phyloP scores from a whole-genome alignment of 176 grass and related monocot genomes.

The Coix lacrymajobi region DNA sequence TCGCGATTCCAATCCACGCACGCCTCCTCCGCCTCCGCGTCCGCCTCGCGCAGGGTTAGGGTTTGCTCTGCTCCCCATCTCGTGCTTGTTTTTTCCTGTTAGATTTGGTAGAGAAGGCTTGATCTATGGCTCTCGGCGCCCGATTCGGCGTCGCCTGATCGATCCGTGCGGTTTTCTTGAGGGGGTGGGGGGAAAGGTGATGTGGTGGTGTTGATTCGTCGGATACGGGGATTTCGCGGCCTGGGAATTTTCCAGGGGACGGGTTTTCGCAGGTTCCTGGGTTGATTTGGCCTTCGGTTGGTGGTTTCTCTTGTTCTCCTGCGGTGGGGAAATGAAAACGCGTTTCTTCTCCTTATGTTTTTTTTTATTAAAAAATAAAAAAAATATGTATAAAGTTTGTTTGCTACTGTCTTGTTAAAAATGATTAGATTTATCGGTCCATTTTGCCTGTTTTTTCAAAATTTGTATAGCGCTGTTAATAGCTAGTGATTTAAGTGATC shows the following conservation, averaged over 20 bases:
- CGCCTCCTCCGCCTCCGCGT: constrained; percentile 13
- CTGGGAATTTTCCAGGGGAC: not conserved
- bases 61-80: constrained; percentile 5
- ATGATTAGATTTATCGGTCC: constrained; percentile 4
- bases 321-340: not conserved
- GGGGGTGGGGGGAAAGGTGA: not conserved
- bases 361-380: not conserved
- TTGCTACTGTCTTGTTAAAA: not conserved
- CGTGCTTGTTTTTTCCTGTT: not conserved
- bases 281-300: not conserved
- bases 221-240: constrained; percentile 4
- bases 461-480: not conserved
- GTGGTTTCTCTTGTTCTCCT: not conserved
- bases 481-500: not conserved
- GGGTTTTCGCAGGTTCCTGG: not conserved
- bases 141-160: constrained; percentile 7
- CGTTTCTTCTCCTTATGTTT: not conserved
- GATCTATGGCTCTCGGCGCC: not conserved
- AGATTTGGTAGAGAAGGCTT: not conserved
- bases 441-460: not conserved
- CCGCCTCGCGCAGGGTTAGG: constrained; percentile 44
- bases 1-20: constrained; percentile 45
- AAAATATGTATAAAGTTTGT: not conserved
- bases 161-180: constrained; percentile 12
- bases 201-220: not conserved